phyloP scores from a whole-genome alignment of 495 filamentous ascomycete species.

The Darksidea phi region DNA sequence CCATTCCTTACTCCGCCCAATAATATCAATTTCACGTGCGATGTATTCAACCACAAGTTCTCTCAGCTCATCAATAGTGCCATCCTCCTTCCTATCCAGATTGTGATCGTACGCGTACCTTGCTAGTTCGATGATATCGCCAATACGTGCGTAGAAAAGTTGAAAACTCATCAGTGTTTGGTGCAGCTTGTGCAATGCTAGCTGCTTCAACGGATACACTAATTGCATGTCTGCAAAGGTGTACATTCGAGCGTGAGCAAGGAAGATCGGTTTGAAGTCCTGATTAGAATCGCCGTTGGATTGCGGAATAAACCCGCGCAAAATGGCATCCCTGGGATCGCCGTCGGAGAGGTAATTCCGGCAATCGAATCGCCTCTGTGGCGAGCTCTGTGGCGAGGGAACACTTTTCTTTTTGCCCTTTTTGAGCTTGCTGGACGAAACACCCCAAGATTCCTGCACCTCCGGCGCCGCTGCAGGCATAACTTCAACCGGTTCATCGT shows the following conservation, averaged over 20 bases:
- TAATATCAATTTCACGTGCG: slow-evolving; percentile 15
- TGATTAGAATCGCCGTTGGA: slow-evolving; percentile 6
- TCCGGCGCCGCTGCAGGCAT: no score
- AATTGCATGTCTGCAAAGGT: slow-evolving; percentile 24
- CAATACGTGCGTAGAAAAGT: slow-evolving; percentile 19
- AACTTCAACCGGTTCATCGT: no score
- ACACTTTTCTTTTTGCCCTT: no score
- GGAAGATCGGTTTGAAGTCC: slow-evolving; percentile 34
- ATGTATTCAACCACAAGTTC: slow-evolving; percentile 30
- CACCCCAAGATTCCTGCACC: no score
- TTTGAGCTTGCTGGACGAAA: no score
- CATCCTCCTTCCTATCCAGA: slow-evolving; percentile 8
- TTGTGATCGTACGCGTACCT: slow-evolving; percentile 33
- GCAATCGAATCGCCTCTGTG: not conserved
- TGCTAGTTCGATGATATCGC: slow-evolving; percentile 35
- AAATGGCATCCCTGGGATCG: not conserved
- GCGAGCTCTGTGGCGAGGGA: no score
- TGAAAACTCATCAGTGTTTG: slow-evolving; percentile 34
- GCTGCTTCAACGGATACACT: slow-evolving; percentile 31
- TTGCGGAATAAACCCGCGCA: not conserved
- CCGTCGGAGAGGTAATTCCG: not conserved
- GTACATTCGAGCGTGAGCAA: slow-evolving; percentile 39
- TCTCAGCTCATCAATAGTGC: slow-evolving; percentile 7
- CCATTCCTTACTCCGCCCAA: slow-evolving; percentile 17
- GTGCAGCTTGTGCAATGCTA: slow-evolving; percentile 39